These are phyloP conservation scores for Aspergillus sojae DNA, from an alignment of 2,329 filamentous ascomycete genomes.

Conservation along the genomic window DNA sequence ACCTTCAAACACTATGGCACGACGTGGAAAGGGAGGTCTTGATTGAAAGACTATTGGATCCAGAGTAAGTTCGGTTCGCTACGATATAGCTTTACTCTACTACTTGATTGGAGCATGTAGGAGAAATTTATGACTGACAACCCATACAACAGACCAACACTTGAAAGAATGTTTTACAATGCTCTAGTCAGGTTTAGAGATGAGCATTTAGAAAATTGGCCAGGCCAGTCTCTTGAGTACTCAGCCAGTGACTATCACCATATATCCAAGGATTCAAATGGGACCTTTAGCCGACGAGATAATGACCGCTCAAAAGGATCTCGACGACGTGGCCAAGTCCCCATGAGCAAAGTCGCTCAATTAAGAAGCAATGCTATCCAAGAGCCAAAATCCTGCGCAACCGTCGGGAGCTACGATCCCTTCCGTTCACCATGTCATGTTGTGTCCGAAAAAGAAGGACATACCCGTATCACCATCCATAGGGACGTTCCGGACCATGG, in stretches of 20 bases:
- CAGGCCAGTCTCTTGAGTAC: conserved; percentile 73
- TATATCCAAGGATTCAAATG: conserved; percentile 43
- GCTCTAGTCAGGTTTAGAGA: conserved; percentile 80
- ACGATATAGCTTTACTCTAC: not conserved
- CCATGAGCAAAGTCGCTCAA: conserved; percentile 53
- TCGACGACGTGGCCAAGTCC: conserved; percentile 29
- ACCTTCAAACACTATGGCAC: conserved; percentile 90
- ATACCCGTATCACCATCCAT: conserved; percentile 71
- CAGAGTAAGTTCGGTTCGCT: conserved; percentile 56
- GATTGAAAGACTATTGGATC: conserved; percentile 65
- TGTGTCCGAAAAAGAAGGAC: conserved; percentile 53
- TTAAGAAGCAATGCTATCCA: conserved; percentile 54
- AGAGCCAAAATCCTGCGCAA: conserved; percentile 45
- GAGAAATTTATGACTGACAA: not conserved
- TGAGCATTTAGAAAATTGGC: conserved; percentile 82
- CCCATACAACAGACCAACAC: conserved; percentile 64
- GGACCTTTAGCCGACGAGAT: not conserved
- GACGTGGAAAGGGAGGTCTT: conserved; percentile 74
- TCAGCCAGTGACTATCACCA: conserved; percentile 93
- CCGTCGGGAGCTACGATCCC: conserved; percentile 76
- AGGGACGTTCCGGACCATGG: conserved; percentile 41
- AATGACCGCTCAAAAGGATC: conserved; percentile 13
- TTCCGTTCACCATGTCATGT: conserved; percentile 70
- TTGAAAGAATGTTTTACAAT: conserved; percentile 92
- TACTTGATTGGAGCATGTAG: not conserved